Percentiles rank a stretch among this genome's conserved stretches.
These are phyloP conservation scores for Mortierella sp. DNA, from an alignment of 371 early-diverging fungal species.

Conservation along the genomic window DNA sequence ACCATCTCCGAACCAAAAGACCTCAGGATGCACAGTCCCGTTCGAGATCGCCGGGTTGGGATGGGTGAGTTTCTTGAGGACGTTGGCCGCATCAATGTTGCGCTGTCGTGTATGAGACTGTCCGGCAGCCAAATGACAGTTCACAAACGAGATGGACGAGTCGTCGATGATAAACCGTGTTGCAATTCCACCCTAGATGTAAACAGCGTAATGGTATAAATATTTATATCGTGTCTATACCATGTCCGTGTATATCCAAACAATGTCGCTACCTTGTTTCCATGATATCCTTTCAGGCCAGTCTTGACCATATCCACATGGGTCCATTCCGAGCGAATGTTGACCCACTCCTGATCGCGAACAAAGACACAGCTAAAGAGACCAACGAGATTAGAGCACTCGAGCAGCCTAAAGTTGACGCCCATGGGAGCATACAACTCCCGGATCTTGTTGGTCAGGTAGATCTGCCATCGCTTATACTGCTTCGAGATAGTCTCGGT, in stretches of 20 bases:
- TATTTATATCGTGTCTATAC: too few species aligned
- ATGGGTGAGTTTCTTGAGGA: conserved; percentile 66
- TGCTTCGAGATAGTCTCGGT: conserved; percentile 69
- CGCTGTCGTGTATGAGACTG: conserved; percentile 77
- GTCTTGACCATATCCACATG: conserved; percentile 78
- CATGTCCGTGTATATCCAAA: too few species aligned
- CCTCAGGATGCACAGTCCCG: conserved; percentile 41
- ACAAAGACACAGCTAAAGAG: conserved; percentile 82
- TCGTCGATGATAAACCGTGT: conserved; percentile 80
- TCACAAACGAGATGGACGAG: conserved; percentile 85
- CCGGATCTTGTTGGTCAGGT: conserved; percentile 65
- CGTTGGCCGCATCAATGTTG: conserved; percentile 79
- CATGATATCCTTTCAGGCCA: conserved; percentile 86
- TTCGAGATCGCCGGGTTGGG: conserved; percentile 38
- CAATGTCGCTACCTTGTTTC: conserved; percentile 92
- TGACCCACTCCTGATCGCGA: conserved; percentile 54
- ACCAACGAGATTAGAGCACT: conserved; percentile 82
- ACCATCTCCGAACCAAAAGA: conserved; percentile 71
- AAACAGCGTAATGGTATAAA: not conserved
- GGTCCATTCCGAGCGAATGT: conserved; percentile 48
- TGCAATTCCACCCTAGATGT: conserved; percentile 89
- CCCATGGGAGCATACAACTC: conserved; percentile 58
- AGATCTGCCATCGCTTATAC: conserved; percentile 78
- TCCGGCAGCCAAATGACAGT: conserved; percentile 89
- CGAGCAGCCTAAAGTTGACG: conserved; percentile 68